Conservation (phyloP, 2,329 filamentous ascomycete genomes). For the Didymella lethalis region DNA sequence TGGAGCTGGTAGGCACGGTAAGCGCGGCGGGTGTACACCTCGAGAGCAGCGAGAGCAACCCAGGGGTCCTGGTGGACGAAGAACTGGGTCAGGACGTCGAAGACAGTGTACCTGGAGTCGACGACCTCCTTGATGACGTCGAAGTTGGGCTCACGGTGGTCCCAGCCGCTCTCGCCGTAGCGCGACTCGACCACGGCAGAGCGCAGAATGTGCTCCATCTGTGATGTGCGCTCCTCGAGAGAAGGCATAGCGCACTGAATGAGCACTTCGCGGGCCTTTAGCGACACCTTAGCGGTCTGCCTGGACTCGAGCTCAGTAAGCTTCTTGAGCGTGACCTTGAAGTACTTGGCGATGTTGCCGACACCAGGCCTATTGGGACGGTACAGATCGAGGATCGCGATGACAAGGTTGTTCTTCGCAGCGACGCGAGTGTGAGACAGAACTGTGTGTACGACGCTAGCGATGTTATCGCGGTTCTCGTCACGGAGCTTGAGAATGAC, state of each 20-base stretch:
- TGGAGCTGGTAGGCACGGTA: constrained; percentile 96
- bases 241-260: constrained; percentile 97
- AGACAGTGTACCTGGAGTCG: constrained; percentile 98
- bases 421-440: constrained; percentile 92
- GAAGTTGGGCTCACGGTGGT: constrained; percentile 89
- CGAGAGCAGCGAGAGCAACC: constrained; percentile 91
- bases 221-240: constrained; percentile 88
- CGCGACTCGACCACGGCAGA: constrained; percentile 96
- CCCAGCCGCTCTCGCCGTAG: constrained; percentile 96
- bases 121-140: constrained; percentile 96
- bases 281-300: constrained; percentile 89
- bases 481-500: constrained; percentile 93
- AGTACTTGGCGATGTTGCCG: constrained; percentile 86
- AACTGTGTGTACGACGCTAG: constrained; percentile 84
- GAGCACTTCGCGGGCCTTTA: constrained; percentile 96
- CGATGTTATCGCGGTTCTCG: constrained; percentile 91
- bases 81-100: constrained; percentile 94
- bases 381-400: constrained; percentile 93
- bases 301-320: constrained; percentile 89
- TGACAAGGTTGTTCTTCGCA: constrained; percentile 90
- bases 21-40: constrained; percentile 94
- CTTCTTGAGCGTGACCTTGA: constrained; percentile 81
- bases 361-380: constrained; percentile 91
- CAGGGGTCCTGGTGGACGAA: constrained; percentile 93
- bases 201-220: constrained; percentile 98